Evolutionary conservation across 306 rosid species (phyloP).

Genomic region (Rosa chinensis): DNA sequence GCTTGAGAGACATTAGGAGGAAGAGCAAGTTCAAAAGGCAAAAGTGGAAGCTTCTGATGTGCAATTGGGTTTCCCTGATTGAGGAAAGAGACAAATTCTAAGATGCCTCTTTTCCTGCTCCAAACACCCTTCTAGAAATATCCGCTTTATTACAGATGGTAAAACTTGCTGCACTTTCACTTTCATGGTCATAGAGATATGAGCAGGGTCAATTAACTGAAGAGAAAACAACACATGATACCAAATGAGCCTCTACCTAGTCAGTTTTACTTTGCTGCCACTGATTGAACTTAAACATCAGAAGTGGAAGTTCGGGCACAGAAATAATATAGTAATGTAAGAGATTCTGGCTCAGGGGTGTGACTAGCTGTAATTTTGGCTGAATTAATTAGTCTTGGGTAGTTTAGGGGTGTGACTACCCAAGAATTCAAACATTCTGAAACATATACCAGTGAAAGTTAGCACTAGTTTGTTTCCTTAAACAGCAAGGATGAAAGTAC

Average conservation of each 20-base stretch:
- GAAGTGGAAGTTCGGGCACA: slow-evolving; percentile 45
- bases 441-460: slow-evolving; percentile 4
- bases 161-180: slow-evolving; percentile 63
- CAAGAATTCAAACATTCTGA: slow-evolving; percentile 11
- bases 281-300: slow-evolving; percentile 42
- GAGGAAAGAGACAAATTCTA: slow-evolving; percentile 72
- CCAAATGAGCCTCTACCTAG: slow-evolving; percentile 50
- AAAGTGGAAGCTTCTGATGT: slow-evolving; percentile 43
- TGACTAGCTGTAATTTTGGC: not conserved
- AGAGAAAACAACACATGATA: slow-evolving; percentile 71
- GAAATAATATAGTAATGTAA: slow-evolving; percentile 18
- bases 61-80: slow-evolving; percentile 44
- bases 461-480: slow-evolving; percentile 8
- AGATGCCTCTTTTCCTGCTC: slow-evolving; percentile 74
- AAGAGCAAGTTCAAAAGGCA: slow-evolving; percentile 47
- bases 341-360: slow-evolving; percentile 3
- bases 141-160: slow-evolving; percentile 29
- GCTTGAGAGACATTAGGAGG: slow-evolving; percentile 23
- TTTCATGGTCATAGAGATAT: slow-evolving; percentile 35
- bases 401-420: not conserved
- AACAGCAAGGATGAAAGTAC: not conserved
- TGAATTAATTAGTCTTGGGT: not conserved
- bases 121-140: slow-evolving; percentile 44
- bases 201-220: slow-evolving; percentile 51
- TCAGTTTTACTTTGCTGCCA: slow-evolving; percentile 42